Conservation (phyloP, 179 eudicot species). For the Camellia oleifera region DNA sequence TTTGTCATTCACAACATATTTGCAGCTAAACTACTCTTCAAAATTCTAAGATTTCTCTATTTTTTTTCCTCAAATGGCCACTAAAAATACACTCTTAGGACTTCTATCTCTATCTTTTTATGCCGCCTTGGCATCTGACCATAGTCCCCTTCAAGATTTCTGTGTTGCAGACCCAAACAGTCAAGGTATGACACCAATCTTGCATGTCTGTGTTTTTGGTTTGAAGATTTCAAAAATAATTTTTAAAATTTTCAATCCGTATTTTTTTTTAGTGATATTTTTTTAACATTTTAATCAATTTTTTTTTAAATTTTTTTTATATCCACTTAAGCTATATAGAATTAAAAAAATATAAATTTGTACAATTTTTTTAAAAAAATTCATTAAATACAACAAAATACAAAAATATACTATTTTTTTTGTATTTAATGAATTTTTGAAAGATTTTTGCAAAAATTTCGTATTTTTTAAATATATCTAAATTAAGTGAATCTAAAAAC, state of each 20-base stretch:
- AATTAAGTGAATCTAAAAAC: too few relatives aligned
- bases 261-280: neutral
- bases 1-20: too few relatives aligned
- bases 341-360: too few relatives aligned
- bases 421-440: too few relatives aligned
- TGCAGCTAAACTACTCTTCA: too few relatives aligned
- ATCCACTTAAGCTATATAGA: neutral
- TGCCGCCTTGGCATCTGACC: constrained; percentile 20
- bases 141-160: constrained; percentile 30
- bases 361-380: too few relatives aligned
- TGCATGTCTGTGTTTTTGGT: neutral
- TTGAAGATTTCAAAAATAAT: neutral
- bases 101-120: neutral
- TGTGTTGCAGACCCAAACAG: constrained; percentile 24
- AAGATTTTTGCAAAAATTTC: too few relatives aligned
- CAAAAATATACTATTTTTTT: too few relatives aligned
- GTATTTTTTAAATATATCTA: too few relatives aligned
- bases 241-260: neutral
- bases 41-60: neutral
- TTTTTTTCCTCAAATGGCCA: constrained; percentile 12
- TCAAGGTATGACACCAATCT: neutral
- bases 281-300: too few relatives aligned
- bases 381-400: too few relatives aligned
- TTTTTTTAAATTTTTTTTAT: too few relatives aligned
- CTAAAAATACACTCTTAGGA: neutral